A percentile compares a stretch with the other conserved stretches of the same genome.
These are phyloP conservation scores for Astraeus odoratus DNA, from an alignment of 768 basidiomycete species.

Conservation along the genomic window DNA sequence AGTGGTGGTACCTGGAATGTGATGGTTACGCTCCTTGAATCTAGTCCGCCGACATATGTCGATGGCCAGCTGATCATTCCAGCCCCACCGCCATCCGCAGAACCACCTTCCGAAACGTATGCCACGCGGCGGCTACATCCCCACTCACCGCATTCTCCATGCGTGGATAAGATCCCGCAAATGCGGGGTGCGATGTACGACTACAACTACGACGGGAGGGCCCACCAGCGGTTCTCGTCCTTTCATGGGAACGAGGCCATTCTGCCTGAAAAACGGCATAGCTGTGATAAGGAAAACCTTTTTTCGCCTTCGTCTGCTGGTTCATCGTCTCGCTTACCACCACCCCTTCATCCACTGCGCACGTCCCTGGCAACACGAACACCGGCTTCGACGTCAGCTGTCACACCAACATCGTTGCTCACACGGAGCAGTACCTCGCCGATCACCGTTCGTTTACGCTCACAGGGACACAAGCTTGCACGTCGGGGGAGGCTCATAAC, in stretches of 20 bases:
- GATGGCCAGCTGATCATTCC: constrained; percentile 42
- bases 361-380: neutral
- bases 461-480: constrained; percentile 3
- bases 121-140: neutral
- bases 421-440: neutral
- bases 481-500: neutral
- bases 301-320: neutral
- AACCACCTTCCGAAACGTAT: neutral
- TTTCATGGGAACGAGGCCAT: neutral
- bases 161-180: neutral
- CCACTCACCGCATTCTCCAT: neutral
- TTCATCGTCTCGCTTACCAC: neutral
- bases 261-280: neutral
- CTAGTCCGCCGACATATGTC: constrained; percentile 46
- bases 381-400: neutral
- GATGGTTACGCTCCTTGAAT: constrained; percentile 40
- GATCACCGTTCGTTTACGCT: neutral
- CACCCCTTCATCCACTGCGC: neutral
- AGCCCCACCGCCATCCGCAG: constrained; percentile 9
- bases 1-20: constrained; percentile 31
- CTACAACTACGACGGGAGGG: constrained; percentile 4
- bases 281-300: neutral
- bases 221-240: neutral
- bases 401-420: neutral
- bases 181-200: neutral